A percentile compares a stretch with the other conserved stretches of the same genome.
Evolutionary conservation across 805 yeast species (phyloP).

Genomic region (Saccharomycopsis guyanensis): DNA sequence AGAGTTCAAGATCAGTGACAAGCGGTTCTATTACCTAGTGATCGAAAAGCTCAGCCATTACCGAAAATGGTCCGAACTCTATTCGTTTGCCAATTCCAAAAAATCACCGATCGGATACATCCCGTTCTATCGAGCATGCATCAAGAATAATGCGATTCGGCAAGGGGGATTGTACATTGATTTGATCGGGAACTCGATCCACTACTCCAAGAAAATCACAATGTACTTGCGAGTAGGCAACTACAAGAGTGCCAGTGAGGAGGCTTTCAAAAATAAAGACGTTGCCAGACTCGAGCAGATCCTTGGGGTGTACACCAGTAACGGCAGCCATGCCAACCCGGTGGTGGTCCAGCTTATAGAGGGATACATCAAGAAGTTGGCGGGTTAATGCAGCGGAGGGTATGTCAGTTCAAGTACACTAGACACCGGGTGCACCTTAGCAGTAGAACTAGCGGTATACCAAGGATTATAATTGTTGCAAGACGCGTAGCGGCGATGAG

Average conservation of each 20-base stretch:
- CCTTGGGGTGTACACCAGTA: not conserved
- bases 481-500: not conserved
- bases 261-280: slow-evolving; percentile 38
- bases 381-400: not conserved
- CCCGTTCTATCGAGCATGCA: slow-evolving; percentile 50
- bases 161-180: slow-evolving; percentile 56
- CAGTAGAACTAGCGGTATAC: not conserved
- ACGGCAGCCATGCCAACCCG: slow-evolving; percentile 6
- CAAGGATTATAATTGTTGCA: not conserved
- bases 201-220: slow-evolving; percentile 40
- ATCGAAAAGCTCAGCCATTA: slow-evolving; percentile 39
- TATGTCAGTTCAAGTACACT: not conserved
- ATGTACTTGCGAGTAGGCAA: slow-evolving; percentile 49
- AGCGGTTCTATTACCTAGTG: slow-evolving; percentile 47
- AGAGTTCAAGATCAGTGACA: slow-evolving; percentile 50
- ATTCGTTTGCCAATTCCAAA: slow-evolving; percentile 40
- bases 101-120: slow-evolving; percentile 69
- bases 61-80: slow-evolving; percentile 49
- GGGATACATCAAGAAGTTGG: slow-evolving; percentile 1
- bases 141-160: slow-evolving; percentile 45
- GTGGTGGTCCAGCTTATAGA: slow-evolving; percentile 9
- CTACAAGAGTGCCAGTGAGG: slow-evolving; percentile 40
- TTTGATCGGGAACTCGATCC: slow-evolving; percentile 38
- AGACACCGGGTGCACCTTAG: not conserved
- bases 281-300: slow-evolving; percentile 26